Evolutionary conservation across 176 grass and related monocot genomes (phyloP).

Genomic region (Chloris gayana): DNA sequence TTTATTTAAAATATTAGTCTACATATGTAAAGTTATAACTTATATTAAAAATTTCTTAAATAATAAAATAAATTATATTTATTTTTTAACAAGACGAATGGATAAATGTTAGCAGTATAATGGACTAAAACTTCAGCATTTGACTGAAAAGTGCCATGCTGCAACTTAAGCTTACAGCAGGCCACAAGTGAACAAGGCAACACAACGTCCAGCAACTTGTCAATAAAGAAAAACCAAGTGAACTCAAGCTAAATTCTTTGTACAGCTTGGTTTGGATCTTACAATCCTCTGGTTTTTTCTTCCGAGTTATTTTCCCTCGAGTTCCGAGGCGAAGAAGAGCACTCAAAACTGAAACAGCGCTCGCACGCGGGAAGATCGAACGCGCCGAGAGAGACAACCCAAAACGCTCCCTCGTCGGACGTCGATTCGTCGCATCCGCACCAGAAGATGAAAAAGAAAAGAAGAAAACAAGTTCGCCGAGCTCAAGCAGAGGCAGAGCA

Average conservation of each 20-base stretch:
- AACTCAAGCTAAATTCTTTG: constrained; percentile 25
- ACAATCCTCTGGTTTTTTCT: background rate
- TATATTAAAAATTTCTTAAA: too few relatives aligned
- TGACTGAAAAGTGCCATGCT: too few relatives aligned
- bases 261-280: constrained; percentile 41
- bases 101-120: too few relatives aligned
- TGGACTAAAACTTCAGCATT: too few relatives aligned
- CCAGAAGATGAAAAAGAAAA: background rate
- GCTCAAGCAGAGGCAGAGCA: background rate
- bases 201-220: background rate
- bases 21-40: too few relatives aligned
- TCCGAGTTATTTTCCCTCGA: constrained; percentile 9
- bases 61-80: too few relatives aligned
- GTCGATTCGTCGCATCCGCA: constrained; percentile 25
- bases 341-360: background rate
- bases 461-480: background rate
- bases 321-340: constrained; percentile 25
- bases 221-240: constrained; percentile 27
- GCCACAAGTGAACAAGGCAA: background rate
- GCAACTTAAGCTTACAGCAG: background rate
- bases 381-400: background rate
- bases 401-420: constrained; percentile 13
- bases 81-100: too few relatives aligned
- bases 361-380: too few relatives aligned
- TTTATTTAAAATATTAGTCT: too few relatives aligned